Base-by-base conservation (phyloP, 2,329 filamentous ascomycete species). In the Ceratocystiopsis sp. region DNA sequence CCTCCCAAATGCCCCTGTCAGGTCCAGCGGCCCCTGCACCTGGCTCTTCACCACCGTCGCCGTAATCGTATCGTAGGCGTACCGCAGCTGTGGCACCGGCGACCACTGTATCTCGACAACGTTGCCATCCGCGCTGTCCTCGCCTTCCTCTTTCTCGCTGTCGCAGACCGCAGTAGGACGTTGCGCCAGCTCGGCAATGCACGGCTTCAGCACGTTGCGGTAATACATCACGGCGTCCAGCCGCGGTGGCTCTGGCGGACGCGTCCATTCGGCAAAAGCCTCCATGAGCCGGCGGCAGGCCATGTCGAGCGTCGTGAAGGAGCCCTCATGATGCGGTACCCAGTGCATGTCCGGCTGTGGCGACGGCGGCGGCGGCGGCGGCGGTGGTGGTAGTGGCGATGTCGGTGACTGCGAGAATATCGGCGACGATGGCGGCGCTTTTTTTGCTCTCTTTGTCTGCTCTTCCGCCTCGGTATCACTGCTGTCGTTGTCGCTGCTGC, bases 51-150 rank as follows among this genome's bases (percentile, higher is more conserved):
- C 50, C 6, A 61, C 61, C 5, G 56, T 62, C 0, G 46, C 45
- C 3, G 51, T 49, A 6, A 65, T 62, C 42, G 50, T 57, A 44
- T 40, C 45, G 6, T 56, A 51, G 37, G 58, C 57, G 4, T 66
- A 65, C 46, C 40, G 36, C n/a, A 46, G 19, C 35, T 44, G 40
- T 0, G 42, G 57, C 3, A 32, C n/a, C 1, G 45, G 47, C 32
- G 13, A 16, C 47, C 49, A 50, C 6, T 29, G 15, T 50, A 14
- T 50, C 11, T 46, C 38, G 15, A 40, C 37, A 19, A 32, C 15
- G 3, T 11, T 17, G 10, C 17, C 18, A 3, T 18, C 13, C 15
- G 25, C 15, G 17, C 25, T 16, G 14, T 25, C 19, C 11, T 21
- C 12, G 33, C 13, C 12, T 3, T 15, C 11, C 7, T 15, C 12